Evolutionary conservation across 192 early-diverging fungal species (phyloP), one percentile per base, ranked within the genome.

Genomic region (Coemansia sp.): DNA sequence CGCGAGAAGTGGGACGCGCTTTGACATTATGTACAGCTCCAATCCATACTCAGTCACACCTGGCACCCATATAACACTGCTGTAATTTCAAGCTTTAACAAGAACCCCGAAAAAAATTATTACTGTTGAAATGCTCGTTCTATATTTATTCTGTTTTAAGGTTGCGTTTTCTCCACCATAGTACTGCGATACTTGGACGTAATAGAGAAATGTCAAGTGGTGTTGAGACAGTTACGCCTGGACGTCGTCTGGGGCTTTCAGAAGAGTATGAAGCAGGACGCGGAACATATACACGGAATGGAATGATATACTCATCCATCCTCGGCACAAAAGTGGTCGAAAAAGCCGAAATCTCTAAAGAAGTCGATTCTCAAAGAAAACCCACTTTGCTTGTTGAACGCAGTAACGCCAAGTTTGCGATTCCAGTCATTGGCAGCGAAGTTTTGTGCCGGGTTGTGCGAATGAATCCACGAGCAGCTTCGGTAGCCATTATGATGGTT

Each of bases 401-500:
- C 16, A 79, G 85, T 52, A 90, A 87, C 61, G 72, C 85, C 44
- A 85, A 87, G 55, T 87, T 85, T 21, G 86, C 85, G 7, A 85
- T 93, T 18, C 97, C 97, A 6, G 83, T 87, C 24, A 86, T 92
- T 7, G 88, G 85, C 34, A 86, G 82, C 66, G 81, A 88, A 67
- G 87, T 96, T 9, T 93, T 89, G 1, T 93, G 93, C 21, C 92
- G 89, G 57, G 89, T 97, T 1, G 85, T 92, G 16, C 88, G 93
- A n/a, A 90, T 99, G 56, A 98, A 90, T 68, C 88, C 92, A 24
- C 88, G 85, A 6, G 85, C 89, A 19, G 97, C 97, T 1, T 87
- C 89, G 5, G 86, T 99, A 25, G 87, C 84, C 28, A 98, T 99
- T 54, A 91, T 96, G 88, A 89, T 97, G 48, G 95, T 98, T 2